These are phyloP conservation scores for Saksenaea oblongispora DNA, from an alignment of 371 early-diverging fungal species.

Conservation along the genomic window DNA sequence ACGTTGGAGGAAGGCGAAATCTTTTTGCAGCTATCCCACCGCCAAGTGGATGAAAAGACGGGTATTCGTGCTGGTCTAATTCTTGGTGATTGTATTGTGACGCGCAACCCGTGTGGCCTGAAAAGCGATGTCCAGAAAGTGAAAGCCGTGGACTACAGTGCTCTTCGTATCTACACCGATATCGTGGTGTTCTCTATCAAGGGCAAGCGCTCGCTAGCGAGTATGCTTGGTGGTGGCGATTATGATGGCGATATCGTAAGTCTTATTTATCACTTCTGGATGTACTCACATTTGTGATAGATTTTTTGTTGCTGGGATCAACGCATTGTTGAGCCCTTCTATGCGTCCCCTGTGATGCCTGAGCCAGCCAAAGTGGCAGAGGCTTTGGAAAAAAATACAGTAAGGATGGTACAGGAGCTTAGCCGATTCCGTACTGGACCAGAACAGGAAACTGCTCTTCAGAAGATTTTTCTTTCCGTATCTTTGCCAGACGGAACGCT, in stretches of 20 bases:
- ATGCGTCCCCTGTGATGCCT: slow-evolving; percentile 18
- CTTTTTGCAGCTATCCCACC: slow-evolving; percentile 39
- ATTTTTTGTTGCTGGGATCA: slow-evolving; percentile 57
- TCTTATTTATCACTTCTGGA: slow-evolving; percentile 4
- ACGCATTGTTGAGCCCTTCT: slow-evolving; percentile 38
- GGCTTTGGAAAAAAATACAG: slow-evolving; percentile 34
- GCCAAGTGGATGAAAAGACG: slow-evolving; percentile 39
- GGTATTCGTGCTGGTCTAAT: slow-evolving; percentile 40
- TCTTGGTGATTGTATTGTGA: slow-evolving; percentile 43
- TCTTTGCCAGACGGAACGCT: slow-evolving; percentile 34
- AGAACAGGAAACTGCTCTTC: slow-evolving; percentile 22
- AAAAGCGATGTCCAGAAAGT: slow-evolving; percentile 50
- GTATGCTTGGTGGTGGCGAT: slow-evolving; percentile 50
- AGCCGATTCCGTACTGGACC: background rate
- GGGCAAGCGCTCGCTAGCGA: slow-evolving; percentile 43
- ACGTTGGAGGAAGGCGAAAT: slow-evolving; percentile 37
- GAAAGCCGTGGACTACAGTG: slow-evolving; percentile 38
- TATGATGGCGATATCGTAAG: slow-evolving; percentile 58
- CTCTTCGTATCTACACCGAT: slow-evolving; percentile 43
- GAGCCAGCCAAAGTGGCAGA: slow-evolving; percentile 18
- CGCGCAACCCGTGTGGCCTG: slow-evolving; percentile 48
- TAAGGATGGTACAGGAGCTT: slow-evolving; percentile 20
- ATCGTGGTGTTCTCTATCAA: slow-evolving; percentile 43
- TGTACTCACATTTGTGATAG: no score
- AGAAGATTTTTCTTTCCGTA: slow-evolving; percentile 28